Conservation (phyloP, 371 early-diverging fungal genomes). For the Circinella minor region DNA sequence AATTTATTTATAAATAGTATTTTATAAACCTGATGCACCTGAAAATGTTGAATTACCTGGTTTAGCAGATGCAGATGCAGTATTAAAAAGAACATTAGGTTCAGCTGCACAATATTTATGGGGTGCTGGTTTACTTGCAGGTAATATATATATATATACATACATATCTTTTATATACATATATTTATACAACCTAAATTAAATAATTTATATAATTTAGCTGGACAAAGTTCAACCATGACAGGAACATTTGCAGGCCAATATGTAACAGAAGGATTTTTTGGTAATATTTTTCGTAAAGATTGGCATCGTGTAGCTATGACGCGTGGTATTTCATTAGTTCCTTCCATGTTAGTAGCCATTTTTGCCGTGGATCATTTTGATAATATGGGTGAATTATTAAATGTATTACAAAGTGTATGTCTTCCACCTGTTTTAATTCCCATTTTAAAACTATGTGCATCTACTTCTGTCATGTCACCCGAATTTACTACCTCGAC, state of each 20-base stretch:
- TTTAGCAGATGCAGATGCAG: constrained; percentile 67
- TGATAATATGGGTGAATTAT: constrained; percentile 69
- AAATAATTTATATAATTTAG: constrained; percentile 17
- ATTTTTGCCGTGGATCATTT: constrained; percentile 65
- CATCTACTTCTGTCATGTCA: constrained; percentile 55
- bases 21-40: constrained; percentile 48
- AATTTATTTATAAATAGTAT: constrained; percentile 36
- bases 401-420: constrained; percentile 65
- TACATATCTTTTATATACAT: too few relatives aligned
- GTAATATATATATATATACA: not conserved
- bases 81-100: constrained; percentile 61
- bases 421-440: constrained; percentile 76
- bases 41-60: constrained; percentile 41
- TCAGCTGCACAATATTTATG: constrained; percentile 64
- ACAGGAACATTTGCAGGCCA: constrained; percentile 80
- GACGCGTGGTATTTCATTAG: constrained; percentile 67
- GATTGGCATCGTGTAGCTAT: constrained; percentile 72
- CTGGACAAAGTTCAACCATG: constrained; percentile 78
- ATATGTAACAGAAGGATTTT: constrained; percentile 76
- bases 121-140: constrained; percentile 70
- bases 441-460: constrained; percentile 70
- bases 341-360: constrained; percentile 72
- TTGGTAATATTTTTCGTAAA: constrained; percentile 61
- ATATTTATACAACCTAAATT: not conserved
- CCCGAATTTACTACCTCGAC: constrained; percentile 44